Conservation (phyloP, 208 protist genomes). For the Lotmaria passim region DNA sequence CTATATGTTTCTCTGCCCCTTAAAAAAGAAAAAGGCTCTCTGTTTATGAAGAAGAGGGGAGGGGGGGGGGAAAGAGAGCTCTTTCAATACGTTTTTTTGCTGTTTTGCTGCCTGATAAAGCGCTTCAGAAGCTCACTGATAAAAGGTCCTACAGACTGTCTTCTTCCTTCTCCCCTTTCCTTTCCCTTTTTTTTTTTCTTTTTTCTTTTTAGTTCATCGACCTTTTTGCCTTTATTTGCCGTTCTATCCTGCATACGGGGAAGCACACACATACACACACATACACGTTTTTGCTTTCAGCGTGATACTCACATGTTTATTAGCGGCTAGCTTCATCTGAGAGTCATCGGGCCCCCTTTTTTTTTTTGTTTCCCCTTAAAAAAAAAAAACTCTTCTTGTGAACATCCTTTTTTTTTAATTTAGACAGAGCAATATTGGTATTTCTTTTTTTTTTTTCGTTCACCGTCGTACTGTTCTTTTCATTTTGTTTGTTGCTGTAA, state of each 20-base stretch:
- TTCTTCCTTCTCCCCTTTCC: not conserved
- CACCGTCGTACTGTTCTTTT: not conserved
- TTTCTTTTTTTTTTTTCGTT: slow-evolving; percentile 2
- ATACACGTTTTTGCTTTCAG: too few species aligned
- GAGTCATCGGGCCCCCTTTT: not conserved
- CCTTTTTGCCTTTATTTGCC: slow-evolving; percentile 5
- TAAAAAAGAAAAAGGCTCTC: too few species aligned
- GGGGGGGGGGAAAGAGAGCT: too few species aligned
- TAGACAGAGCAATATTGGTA: too few species aligned
- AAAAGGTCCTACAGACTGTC: not conserved
- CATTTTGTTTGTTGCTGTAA: not conserved
- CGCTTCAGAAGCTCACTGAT: too few species aligned
- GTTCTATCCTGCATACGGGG: not conserved
- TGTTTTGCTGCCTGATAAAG: too few species aligned
- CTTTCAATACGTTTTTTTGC: slow-evolving; percentile 5
- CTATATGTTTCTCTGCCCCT: too few species aligned
- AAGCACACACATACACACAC: too few species aligned
- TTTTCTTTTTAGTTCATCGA: not conserved
- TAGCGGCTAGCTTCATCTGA: not conserved
- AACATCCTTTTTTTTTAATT: slow-evolving; percentile 4
- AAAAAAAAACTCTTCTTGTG: too few species aligned
- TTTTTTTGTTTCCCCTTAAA: not conserved
- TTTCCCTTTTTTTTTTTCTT: slow-evolving; percentile 15
- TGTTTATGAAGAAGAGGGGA: too few species aligned
- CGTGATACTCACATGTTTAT: too few species aligned